A percentile compares a stretch with the other conserved stretches of the same genome.
These are phyloP conservation scores for Alternaria sp. DNA, from an alignment of 2,329 filamentous ascomycete genomes.

Conservation along the genomic window DNA sequence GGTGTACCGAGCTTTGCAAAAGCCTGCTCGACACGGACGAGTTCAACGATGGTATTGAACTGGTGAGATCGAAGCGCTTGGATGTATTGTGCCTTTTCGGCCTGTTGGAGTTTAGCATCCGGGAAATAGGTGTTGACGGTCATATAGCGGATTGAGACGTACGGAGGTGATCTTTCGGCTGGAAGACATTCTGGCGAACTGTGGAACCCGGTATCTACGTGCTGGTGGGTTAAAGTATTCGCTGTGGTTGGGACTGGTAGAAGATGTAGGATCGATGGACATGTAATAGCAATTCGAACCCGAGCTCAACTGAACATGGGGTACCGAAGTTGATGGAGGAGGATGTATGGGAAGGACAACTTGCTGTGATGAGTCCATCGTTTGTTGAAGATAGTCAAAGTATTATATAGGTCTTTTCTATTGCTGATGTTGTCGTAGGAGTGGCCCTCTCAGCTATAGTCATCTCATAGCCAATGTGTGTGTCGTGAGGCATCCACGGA, in stretches of 20 bases:
- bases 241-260: conserved; percentile 24
- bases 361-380: conserved; percentile 18
- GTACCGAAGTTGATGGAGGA: conserved; percentile 11
- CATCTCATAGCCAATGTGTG: not conserved
- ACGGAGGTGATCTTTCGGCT: conserved; percentile 34
- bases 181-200: conserved; percentile 34
- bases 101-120: conserved; percentile 30
- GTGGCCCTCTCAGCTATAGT: not conserved
- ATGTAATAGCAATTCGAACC: conserved; percentile 19
- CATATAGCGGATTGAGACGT: not conserved
- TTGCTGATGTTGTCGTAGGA: not conserved
- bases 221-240: conserved; percentile 36
- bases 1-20: conserved; percentile 65
- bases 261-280: conserved; percentile 30
- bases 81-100: conserved; percentile 63
- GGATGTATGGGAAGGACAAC: conserved; percentile 9
- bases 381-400: not conserved
- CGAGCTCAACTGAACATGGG: conserved; percentile 7
- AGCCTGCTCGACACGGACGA: conserved; percentile 72
- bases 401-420: conserved; percentile 23
- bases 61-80: conserved; percentile 68
- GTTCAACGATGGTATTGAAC: conserved; percentile 75
- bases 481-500: not conserved
- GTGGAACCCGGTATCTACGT: conserved; percentile 29
- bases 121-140: not conserved